Evolutionary conservation across 2,329 filamentous ascomycete species (phyloP), one percentile per base, ranked within the genome.

Genomic region (Chrysoporthe puriensis): DNA sequence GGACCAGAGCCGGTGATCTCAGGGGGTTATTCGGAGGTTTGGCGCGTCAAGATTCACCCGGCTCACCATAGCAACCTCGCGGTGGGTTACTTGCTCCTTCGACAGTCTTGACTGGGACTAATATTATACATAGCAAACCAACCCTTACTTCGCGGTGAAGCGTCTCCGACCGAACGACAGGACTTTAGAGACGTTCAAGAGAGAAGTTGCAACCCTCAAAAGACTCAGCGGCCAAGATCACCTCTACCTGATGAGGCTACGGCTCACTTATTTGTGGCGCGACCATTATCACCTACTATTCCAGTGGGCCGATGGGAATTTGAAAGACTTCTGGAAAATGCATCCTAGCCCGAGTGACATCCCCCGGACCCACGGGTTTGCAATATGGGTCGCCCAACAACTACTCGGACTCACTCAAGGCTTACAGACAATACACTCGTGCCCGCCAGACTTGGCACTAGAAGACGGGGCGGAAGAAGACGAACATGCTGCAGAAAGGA

Each of bases 291-390:
- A 67, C 46, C 46, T 67, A 1, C 61, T 67, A 21, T 67, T 67
- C 50, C 54, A 36, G 2, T 64, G 61, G 61, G 66, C 66, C 2
- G 66, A 67, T 48, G 66, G 66, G n/a, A 67, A 67, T 8, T 2
- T 67, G 13, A 21, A 54, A 21, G 21, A 52, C 4, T 59, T 42
- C 16, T 67, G 66, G 66, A 13, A 64, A 48, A 54, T 4, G 1
- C 7, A 64, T 5, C 61, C 66, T 1, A 1, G 34, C 11, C 60
- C 60, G 7, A 5, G 32, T 16, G 36, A 58, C 5, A 59, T 67
- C 2, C 54, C 60, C 3, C 43, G 56, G 32, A 56, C 52, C 7
- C 43, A 63, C 13, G 3, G 2, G 5, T 42, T 59, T 34, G 60
- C 66, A 18, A 26, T 16, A 4, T 67, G 66, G 61, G 11, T 56